phyloP scores from a whole-genome alignment of 257 asterid genomes.

The Solanum corneliomulleri region DNA sequence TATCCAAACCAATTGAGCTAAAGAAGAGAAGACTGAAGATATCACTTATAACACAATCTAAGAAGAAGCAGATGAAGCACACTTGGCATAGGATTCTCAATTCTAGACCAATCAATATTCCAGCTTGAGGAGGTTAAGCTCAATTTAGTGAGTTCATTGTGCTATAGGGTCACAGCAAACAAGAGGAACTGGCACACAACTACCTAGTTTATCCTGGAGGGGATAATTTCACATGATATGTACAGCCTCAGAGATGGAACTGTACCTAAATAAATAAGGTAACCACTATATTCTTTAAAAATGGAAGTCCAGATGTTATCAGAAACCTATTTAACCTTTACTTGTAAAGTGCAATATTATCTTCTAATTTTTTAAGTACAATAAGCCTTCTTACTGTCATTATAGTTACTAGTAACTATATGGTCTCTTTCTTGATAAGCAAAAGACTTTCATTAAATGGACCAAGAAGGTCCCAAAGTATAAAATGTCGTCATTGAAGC shows the following conservation, averaged over 20 bases:
- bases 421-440: not conserved
- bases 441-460: not conserved
- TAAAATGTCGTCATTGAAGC: not conserved
- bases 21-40: not conserved
- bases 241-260: not conserved
- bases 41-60: not conserved
- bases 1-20: not conserved
- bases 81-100: not conserved
- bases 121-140: not conserved
- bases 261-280: not conserved
- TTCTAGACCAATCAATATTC: not conserved
- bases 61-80: not conserved
- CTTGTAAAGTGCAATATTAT: not conserved
- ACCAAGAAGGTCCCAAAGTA: not conserved
- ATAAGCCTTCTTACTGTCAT: not conserved
- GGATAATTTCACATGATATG: not conserved
- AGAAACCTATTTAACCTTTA: not conserved
- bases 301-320: not conserved
- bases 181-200: not conserved
- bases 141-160: not conserved
- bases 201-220: not conserved
- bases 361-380: not conserved
- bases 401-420: not conserved
- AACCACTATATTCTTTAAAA: not conserved
- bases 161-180: not conserved